Percentiles rank a stretch among this genome's conserved stretches.
phyloP scores from a whole-genome alignment of 495 filamentous ascomycete species.

The Aspergillus indologenus region DNA sequence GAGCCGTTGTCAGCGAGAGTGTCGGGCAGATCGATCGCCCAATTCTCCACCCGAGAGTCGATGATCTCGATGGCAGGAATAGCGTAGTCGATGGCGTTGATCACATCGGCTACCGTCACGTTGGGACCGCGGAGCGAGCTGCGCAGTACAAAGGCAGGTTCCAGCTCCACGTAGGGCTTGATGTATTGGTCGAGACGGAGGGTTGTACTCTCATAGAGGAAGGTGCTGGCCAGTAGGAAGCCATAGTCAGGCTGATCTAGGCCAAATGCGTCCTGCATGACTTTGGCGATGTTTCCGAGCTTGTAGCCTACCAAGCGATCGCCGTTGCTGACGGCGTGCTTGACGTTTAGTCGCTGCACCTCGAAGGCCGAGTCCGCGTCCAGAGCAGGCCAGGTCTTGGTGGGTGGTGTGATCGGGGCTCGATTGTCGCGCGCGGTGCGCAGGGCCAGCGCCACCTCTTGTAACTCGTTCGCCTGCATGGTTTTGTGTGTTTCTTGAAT shows the following conservation, averaged over 20 bases:
- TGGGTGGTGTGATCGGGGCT: constrained; percentile 17
- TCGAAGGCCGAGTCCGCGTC: constrained; percentile 19
- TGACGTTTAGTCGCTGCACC: constrained; percentile 16
- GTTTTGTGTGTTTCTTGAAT: background rate
- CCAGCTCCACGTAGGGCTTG: constrained; percentile 24
- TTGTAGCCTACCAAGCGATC: constrained; percentile 24
- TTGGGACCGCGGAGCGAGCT: constrained; percentile 16
- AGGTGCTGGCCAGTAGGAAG: constrained; percentile 21
- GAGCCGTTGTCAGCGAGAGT: constrained; percentile 25
- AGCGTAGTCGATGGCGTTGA: constrained; percentile 24
- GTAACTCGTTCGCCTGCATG: constrained; percentile 6
- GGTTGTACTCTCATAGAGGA: constrained; percentile 18
- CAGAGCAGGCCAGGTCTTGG: constrained; percentile 19
- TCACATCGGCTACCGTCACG: constrained; percentile 23
- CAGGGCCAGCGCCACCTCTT: constrained; percentile 14
- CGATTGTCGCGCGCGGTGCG: constrained; percentile 11
- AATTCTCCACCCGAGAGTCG: constrained; percentile 23
- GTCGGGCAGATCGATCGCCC: constrained; percentile 24
- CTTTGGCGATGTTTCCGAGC: constrained; percentile 26
- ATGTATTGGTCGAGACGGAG: constrained; percentile 16
- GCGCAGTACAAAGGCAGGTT: constrained; percentile 21
- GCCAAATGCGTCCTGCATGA: constrained; percentile 23
- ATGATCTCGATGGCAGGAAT: constrained; percentile 26
- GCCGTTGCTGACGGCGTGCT: constrained; percentile 15
- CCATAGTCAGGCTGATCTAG: constrained; percentile 25